A percentile compares a stretch with the other conserved stretches of the same genome.
Conservation (phyloP, 306 rosid genomes). For the Bauhinia variegata region DNA sequence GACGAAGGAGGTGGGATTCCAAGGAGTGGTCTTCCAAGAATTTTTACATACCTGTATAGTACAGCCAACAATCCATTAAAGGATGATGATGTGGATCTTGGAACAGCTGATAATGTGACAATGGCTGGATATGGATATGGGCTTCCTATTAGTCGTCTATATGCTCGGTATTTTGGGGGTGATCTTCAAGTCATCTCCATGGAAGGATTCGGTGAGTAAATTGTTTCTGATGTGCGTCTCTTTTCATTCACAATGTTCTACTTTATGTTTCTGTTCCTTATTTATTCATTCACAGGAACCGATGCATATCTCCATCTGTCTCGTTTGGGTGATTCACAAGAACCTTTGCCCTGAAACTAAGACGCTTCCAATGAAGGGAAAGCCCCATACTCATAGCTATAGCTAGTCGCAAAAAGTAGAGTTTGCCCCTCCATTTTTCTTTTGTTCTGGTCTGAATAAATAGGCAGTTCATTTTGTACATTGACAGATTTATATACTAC, state of each 20-base stretch:
- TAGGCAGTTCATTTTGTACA: too few relatives aligned
- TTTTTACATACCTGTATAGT: constrained; percentile 78
- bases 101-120: constrained; percentile 51
- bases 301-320: constrained; percentile 84
- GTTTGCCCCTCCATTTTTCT: not conserved
- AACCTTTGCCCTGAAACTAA: constrained; percentile 65
- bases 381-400: too few relatives aligned
- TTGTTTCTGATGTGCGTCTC: too few relatives aligned
- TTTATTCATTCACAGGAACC: constrained; percentile 51
- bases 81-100: constrained; percentile 55
- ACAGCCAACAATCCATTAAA: too few relatives aligned
- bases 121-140: constrained; percentile 91
- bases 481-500: not conserved
- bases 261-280: not conserved
- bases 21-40: constrained; percentile 68
- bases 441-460: not conserved
- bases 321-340: constrained; percentile 80
- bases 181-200: constrained; percentile 79
- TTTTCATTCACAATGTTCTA: too few relatives aligned
- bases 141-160: constrained; percentile 74
- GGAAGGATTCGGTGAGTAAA: constrained; percentile 91
- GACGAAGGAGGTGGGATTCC: constrained; percentile 82
- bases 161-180: constrained; percentile 81
- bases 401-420: too few relatives aligned
- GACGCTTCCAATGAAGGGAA: too few relatives aligned